Evolutionary conservation across 2,329 filamentous ascomycete species (phyloP).

Genomic region (Anthostomella pinea): DNA sequence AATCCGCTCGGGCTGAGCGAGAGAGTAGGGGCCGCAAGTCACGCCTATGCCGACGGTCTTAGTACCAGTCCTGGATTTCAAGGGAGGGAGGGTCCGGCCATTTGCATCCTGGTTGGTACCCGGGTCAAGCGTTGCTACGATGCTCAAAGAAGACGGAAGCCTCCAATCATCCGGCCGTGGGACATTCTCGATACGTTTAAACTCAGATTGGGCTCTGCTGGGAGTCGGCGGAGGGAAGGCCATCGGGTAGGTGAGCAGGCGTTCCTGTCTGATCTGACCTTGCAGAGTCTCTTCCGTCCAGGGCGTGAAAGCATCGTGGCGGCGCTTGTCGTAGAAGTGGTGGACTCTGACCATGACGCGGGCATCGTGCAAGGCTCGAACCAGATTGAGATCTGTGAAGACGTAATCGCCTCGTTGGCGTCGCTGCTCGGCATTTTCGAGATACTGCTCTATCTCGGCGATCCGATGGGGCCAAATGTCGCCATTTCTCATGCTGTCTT

Average conservation of each 20-base stretch:
- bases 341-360: constrained; percentile 24
- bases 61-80: too few relatives aligned
- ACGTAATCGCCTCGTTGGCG: constrained; percentile 25
- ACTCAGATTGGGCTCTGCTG: constrained; percentile 15
- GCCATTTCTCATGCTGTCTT: too few relatives aligned
- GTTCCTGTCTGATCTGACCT: constrained; percentile 14
- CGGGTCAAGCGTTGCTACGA: not conserved
- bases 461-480: too few relatives aligned
- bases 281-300: constrained; percentile 23
- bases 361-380: constrained; percentile 21
- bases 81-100: too few relatives aligned
- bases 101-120: too few relatives aligned
- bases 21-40: too few relatives aligned
- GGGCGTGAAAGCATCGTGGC: constrained; percentile 12
- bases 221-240: constrained; percentile 16
- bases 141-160: constrained; percentile 15
- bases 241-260: constrained; percentile 23
- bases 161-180: not conserved
- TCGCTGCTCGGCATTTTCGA: constrained; percentile 27
- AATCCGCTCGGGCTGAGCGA: too few relatives aligned
- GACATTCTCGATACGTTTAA: constrained; percentile 15
- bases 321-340: constrained; percentile 12
- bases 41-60: too few relatives aligned
- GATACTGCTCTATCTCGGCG: constrained; percentile 35
- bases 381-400: constrained; percentile 17